Percentiles rank a stretch among this genome's conserved stretches.
Conservation (phyloP, 352 stramenopile species). For the Thraustochytrium striatum region DNA sequence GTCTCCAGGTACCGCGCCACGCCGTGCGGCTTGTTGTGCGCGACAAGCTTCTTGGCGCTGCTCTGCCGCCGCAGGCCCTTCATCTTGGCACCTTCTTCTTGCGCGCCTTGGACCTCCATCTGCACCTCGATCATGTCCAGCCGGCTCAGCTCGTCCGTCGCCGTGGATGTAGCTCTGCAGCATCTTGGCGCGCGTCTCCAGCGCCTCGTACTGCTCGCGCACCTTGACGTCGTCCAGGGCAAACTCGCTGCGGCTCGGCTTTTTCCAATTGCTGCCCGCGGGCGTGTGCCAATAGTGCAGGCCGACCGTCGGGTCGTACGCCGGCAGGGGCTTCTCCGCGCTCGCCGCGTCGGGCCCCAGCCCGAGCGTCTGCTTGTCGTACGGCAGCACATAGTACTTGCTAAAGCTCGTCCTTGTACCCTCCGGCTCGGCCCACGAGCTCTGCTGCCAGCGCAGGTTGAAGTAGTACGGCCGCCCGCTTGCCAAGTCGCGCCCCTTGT, state of each 20-base stretch:
- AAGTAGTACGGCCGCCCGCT: conserved; percentile 22
- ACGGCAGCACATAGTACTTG: background rate
- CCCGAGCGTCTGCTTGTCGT: background rate
- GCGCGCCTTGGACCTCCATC: conserved; percentile 17
- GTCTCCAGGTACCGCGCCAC: conserved; percentile 35
- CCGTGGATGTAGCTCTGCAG: conserved; percentile 38
- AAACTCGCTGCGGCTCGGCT: background rate
- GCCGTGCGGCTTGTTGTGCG: conserved; percentile 8
- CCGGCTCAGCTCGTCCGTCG: conserved; percentile 4
- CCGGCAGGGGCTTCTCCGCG: background rate
- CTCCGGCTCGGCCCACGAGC: conserved; percentile 19
- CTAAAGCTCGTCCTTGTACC: conserved; percentile 36
- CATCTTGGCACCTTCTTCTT: background rate
- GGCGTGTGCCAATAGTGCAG: conserved; percentile 1
- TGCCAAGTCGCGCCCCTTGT: conserved; percentile 17
- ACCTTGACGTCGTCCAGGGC: background rate
- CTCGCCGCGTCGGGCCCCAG: conserved; percentile 2
- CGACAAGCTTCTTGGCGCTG: background rate
- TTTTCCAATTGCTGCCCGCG: background rate
- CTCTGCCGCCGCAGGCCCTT: background rate
- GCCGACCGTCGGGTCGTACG: conserved; percentile 11
- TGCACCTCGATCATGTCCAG: conserved; percentile 45
- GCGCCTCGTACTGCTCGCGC: background rate
- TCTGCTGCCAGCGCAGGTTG: conserved; percentile 27
- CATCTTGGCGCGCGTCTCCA: background rate